Conservation (phyloP, 768 basidiomycete species). For the Tricholoma sp. region DNA sequence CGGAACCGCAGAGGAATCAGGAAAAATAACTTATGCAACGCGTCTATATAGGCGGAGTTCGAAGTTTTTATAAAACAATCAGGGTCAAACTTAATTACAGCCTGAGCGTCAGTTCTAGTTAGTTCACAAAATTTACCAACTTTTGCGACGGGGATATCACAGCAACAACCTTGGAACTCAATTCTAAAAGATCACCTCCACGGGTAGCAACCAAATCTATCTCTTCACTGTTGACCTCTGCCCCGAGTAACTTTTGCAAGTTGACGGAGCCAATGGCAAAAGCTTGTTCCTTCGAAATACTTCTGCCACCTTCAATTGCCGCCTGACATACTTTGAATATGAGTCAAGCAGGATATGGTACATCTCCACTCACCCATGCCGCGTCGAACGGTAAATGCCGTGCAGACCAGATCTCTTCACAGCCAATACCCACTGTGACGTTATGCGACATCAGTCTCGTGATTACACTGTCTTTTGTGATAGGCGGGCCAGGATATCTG, state of each 20-base stretch:
- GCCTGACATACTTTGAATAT: constrained; percentile 24
- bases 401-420: constrained; percentile 60
- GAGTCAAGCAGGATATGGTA: neutral
- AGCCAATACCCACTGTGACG: constrained; percentile 68
- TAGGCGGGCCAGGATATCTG: constrained; percentile 68
- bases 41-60: neutral
- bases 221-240: constrained; percentile 23
- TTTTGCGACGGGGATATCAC: constrained; percentile 42
- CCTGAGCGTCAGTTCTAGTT: too few species aligned
- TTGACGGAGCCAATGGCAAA: constrained; percentile 45
- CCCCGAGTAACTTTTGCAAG: constrained; percentile 36
- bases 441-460: constrained; percentile 58
- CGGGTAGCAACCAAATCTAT: constrained; percentile 53
- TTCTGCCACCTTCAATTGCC: constrained; percentile 37
- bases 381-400: constrained; percentile 76
- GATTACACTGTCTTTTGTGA: constrained; percentile 51
- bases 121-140: constrained; percentile 5
- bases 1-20: neutral
- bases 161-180: constrained; percentile 44
- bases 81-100: neutral
- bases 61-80: neutral
- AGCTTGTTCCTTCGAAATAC: constrained; percentile 36
- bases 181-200: constrained; percentile 49
- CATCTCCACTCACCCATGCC: constrained; percentile 59
- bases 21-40: neutral